Evolutionary conservation across 2,329 filamentous ascomycete species (phyloP).

Genomic region (Metarhizium anisopliae): DNA sequence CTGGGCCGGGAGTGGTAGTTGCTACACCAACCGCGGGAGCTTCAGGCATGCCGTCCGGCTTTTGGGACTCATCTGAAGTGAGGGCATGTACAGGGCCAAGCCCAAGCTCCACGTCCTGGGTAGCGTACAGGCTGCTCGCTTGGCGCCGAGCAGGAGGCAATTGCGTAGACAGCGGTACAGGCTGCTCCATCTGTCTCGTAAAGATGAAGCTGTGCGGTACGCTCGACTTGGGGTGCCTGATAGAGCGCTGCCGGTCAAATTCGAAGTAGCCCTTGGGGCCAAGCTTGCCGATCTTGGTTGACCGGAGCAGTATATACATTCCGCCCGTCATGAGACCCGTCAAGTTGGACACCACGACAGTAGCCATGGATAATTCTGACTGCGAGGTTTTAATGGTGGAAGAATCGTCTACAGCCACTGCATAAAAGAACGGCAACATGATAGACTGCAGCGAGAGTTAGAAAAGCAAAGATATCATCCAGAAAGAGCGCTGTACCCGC

Average conservation of each 20-base stretch:
- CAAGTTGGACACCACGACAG: slow-evolving; percentile 56
- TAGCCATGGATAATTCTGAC: slow-evolving; percentile 49
- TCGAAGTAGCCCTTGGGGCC: slow-evolving; percentile 32
- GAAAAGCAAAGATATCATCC: neutral
- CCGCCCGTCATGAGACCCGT: slow-evolving; percentile 57
- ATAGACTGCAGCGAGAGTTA: slow-evolving; percentile 33
- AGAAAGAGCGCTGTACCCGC: no score
- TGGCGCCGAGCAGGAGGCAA: neutral
- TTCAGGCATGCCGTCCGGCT: neutral
- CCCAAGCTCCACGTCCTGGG: neutral
- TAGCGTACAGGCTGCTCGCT: neutral
- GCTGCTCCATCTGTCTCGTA: slow-evolving; percentile 13
- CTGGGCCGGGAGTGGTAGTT: neutral
- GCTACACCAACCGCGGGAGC: neutral
- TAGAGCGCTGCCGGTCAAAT: slow-evolving; percentile 32
- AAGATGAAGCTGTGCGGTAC: slow-evolving; percentile 9
- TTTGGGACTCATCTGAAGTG: neutral
- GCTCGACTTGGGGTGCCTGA: slow-evolving; percentile 2
- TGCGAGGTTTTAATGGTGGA: slow-evolving; percentile 23
- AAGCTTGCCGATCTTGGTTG: slow-evolving; percentile 49
- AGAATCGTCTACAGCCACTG: slow-evolving; percentile 37
- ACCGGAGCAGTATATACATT: slow-evolving; percentile 58
- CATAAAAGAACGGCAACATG: slow-evolving; percentile 55
- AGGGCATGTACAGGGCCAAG: neutral
- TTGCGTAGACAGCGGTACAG: slow-evolving; percentile 6